phyloP scores from a whole-genome alignment of 1,284 basidiomycete genomes.

The Ustilago loliicola region DNA sequence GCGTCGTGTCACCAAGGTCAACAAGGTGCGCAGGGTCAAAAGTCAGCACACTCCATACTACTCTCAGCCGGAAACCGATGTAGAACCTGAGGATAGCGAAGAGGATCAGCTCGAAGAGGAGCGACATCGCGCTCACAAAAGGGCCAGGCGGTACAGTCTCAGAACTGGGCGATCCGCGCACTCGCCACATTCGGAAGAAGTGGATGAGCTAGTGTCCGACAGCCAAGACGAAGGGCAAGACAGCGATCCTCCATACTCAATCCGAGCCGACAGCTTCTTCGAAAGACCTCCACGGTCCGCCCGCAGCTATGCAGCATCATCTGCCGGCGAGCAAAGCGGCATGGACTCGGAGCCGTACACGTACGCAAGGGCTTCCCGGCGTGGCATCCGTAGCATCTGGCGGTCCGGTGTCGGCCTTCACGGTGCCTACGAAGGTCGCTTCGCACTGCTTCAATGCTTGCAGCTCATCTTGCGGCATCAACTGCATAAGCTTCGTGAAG shows the following conservation, averaged over 20 bases:
- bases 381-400: constrained; percentile 36
- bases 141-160: constrained; percentile 15
- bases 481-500: constrained; percentile 42
- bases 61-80: constrained; percentile 43
- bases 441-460: constrained; percentile 53
- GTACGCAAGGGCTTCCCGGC: constrained; percentile 29
- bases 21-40: constrained; percentile 40
- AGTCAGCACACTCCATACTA: constrained; percentile 45
- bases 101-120: constrained; percentile 31
- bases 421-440: constrained; percentile 44
- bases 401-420: constrained; percentile 42
- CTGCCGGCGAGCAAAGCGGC: constrained; percentile 37
- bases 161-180: constrained; percentile 17
- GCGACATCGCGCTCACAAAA: constrained; percentile 16
- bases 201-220: constrained; percentile 8
- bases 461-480: constrained; percentile 62
- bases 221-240: constrained; percentile 10
- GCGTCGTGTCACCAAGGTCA: constrained; percentile 22
- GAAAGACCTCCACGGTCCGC: constrained; percentile 19
- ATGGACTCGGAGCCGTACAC: constrained; percentile 33
- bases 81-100: constrained; percentile 46
- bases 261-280: constrained; percentile 47
- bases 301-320: constrained; percentile 36
- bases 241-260: constrained; percentile 21
- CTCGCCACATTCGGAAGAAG: constrained; percentile 11